These are phyloP conservation scores for Neurospora sp. DNA, from an alignment of 495 filamentous ascomycete species.

Conservation along the genomic window DNA sequence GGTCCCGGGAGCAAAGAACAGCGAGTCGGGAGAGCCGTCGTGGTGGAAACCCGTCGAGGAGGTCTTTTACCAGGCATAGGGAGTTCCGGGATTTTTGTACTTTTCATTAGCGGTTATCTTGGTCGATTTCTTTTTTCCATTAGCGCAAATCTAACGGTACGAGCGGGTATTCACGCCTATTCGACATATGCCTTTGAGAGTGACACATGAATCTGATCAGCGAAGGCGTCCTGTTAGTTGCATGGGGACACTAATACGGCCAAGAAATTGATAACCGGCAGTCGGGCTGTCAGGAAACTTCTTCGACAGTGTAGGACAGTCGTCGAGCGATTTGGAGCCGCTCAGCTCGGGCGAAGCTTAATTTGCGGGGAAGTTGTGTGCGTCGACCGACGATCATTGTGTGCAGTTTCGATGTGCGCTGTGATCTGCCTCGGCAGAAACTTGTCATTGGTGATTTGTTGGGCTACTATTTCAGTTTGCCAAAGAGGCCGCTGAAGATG, in stretches of 20 bases:
- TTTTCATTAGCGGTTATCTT: neutral
- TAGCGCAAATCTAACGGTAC: neutral
- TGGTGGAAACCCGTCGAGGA: conserved; percentile 68
- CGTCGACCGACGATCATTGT: neutral
- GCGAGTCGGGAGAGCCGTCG: conserved; percentile 47
- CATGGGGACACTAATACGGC: neutral
- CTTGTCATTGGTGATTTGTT: neutral
- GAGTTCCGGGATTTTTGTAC: conserved; percentile 4
- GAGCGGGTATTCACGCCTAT: neutral
- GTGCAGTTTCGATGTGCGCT: neutral
- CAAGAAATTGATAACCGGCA: neutral
- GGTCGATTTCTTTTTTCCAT: neutral
- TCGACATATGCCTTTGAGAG: neutral
- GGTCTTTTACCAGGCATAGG: conserved; percentile 55
- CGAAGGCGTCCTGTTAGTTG: neutral
- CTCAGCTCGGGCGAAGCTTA: neutral
- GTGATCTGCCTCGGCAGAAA: neutral
- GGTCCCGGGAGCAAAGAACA: conserved; percentile 51
- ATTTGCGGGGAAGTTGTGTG: neutral
- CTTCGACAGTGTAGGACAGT: neutral
- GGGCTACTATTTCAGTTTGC: conserved; percentile 10
- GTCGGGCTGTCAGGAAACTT: no score
- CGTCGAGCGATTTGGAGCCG: neutral
- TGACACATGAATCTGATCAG: neutral
- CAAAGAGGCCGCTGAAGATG: conserved; percentile 36